Evolutionary conservation across 1,284 basidiomycete genomes (phyloP).

Genomic region (Ustilago sp.): DNA sequence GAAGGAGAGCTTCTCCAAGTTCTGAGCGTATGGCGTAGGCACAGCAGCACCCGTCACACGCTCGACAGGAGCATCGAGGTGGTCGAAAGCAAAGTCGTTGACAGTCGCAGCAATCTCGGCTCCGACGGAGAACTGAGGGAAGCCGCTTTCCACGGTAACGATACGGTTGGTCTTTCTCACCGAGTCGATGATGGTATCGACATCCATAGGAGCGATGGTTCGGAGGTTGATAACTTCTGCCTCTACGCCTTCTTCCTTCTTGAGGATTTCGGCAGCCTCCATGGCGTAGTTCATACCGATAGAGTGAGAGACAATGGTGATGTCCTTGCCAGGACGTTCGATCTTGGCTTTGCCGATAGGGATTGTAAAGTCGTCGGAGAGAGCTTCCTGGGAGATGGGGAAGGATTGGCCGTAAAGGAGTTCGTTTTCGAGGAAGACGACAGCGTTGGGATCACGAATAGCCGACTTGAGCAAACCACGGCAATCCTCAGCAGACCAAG

Average conservation of each 20-base stretch:
- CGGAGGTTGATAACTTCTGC: conserved; percentile 98
- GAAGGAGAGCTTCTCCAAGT: conserved; percentile 74
- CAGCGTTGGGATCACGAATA: conserved; percentile 97
- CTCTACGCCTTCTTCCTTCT: conserved; percentile 92
- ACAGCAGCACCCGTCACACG: conserved; percentile 89
- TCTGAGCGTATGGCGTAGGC: conserved; percentile 66
- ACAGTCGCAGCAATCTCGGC: conserved; percentile 89
- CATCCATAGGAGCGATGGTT: conserved; percentile 93
- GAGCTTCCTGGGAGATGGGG: conserved; percentile 92
- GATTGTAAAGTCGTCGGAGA: conserved; percentile 90
- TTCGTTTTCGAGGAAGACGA: conserved; percentile 99
- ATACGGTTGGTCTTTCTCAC: conserved; percentile 99
- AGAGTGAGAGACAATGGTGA: conserved; percentile 91
- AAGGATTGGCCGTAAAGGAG: conserved; percentile 97
- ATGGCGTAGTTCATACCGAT: conserved; percentile 66
- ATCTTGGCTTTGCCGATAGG: conserved; percentile 98
- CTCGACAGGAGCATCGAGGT: conserved; percentile 90
- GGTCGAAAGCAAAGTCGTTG: conserved; percentile 78
- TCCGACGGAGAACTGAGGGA: conserved; percentile 97
- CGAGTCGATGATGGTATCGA: conserved; percentile 92
- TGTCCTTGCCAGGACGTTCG: conserved; percentile 89
- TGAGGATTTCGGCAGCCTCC: conserved; percentile 85
- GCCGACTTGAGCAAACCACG: conserved; percentile 97
- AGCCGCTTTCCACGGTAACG: conserved; percentile 95
- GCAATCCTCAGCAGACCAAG: conserved; percentile 97